A percentile compares a stretch with the other conserved stretches of the same genome.
Evolutionary conservation across 352 stramenopile species (phyloP).

Genomic region (Globisporangium camurandrum): DNA sequence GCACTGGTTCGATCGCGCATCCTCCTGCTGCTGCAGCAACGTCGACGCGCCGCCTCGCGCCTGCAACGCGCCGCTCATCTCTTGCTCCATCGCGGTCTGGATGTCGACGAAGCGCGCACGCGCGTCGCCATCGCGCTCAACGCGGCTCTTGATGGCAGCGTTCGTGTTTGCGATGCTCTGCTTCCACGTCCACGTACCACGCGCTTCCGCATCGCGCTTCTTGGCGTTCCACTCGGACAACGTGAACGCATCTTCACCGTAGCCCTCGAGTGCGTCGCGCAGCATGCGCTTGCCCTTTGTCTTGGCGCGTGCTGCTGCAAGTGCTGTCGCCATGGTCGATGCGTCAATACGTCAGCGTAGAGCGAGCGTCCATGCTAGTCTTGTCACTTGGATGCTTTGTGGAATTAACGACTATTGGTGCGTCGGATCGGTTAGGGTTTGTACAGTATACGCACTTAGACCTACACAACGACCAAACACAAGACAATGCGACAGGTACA

Average conservation of each 20-base stretch:
- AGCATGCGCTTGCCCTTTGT: constrained; percentile 66
- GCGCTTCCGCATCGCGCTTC: constrained; percentile 26
- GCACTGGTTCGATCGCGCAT: constrained; percentile 13
- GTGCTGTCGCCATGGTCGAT: constrained; percentile 67
- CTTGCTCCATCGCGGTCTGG: constrained; percentile 23
- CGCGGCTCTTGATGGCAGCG: constrained; percentile 27
- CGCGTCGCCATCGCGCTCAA: constrained; percentile 23
- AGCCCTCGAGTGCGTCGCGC: constrained; percentile 40
- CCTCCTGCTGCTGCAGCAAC: neutral
- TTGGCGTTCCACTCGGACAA: constrained; percentile 46
- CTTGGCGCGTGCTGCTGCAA: constrained; percentile 52
- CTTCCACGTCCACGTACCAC: constrained; percentile 46
- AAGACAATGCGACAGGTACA: no score
- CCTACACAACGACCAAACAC: no score
- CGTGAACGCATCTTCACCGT: constrained; percentile 38
- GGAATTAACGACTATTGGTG: no score
- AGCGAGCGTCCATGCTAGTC: no score
- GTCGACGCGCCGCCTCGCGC: neutral
- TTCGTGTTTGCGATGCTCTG: constrained; percentile 21
- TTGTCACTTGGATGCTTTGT: no score
- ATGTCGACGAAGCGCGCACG: constrained; percentile 30
- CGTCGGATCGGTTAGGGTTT: no score
- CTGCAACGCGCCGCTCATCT: constrained; percentile 16
- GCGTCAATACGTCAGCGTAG: no score
- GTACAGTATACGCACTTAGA: no score